Evolutionary conservation across 495 filamentous ascomycete genomes (phyloP).

Genomic region (Penicilliopsis zonata): DNA sequence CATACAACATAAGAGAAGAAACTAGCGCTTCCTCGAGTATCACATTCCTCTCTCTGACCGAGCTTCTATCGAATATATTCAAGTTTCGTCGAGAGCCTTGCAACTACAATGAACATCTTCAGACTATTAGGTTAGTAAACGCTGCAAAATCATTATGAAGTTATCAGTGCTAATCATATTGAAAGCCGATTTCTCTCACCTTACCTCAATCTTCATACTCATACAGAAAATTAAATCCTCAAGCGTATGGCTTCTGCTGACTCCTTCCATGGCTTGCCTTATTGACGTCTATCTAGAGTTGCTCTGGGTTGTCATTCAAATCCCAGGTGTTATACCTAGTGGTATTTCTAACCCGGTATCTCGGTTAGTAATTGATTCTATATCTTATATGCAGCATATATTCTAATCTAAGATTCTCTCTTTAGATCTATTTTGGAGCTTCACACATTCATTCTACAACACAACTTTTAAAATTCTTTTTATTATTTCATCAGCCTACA

Average conservation of each 20-base stretch:
- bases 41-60: background rate
- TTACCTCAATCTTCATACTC: conserved; percentile 87
- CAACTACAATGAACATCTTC: conserved; percentile 72
- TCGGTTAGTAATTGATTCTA: conserved; percentile 41
- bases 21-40: background rate
- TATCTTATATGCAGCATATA: background rate
- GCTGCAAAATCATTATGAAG: conserved; percentile 2
- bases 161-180: conserved; percentile 4
- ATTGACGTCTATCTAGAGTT: conserved; percentile 50
- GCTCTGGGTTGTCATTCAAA: conserved; percentile 94
- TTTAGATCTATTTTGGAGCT: conserved; percentile 80
- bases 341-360: conserved; percentile 87
- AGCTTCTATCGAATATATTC: conserved; percentile 1
- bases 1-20: too few relatives aligned
- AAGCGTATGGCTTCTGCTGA: conserved; percentile 44
- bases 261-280: background rate
- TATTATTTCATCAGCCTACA: conserved; percentile 79
- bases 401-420: conserved; percentile 2
- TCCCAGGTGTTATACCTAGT: conserved; percentile 88
- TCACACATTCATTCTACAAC: conserved; percentile 71
- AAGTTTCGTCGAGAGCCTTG: background rate
- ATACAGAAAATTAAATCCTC: conserved; percentile 90
- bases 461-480: conserved; percentile 93
- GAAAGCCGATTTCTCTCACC: conserved; percentile 84
- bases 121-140: conserved; percentile 58